These are phyloP conservation scores for Rhodofomes roseus DNA, from an alignment of 1,284 basidiomycete genomes.

Conservation along the genomic window DNA sequence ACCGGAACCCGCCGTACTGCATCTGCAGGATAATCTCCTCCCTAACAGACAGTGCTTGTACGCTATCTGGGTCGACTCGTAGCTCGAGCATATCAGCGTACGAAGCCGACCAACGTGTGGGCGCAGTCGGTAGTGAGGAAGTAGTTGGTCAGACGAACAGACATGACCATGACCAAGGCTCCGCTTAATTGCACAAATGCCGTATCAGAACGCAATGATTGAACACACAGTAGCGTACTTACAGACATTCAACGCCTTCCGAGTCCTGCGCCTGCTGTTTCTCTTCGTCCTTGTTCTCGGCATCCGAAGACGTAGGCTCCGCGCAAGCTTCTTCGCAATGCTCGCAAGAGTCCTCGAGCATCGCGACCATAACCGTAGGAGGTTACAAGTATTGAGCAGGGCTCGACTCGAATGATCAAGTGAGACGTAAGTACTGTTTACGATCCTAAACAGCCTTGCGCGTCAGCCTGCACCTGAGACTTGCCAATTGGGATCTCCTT, in stretches of 20 bases:
- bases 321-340: constrained; percentile 50
- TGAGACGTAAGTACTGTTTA: constrained; percentile 51
- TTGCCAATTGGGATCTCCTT: constrained; percentile 33
- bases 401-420: not conserved
- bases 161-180: constrained; percentile 39
- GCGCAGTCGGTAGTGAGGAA: not conserved
- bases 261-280: constrained; percentile 38
- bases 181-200: constrained; percentile 16
- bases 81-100: constrained; percentile 23
- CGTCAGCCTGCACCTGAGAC: constrained; percentile 38
- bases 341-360: constrained; percentile 50
- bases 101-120: constrained; percentile 11
- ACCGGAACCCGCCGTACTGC: constrained; percentile 30
- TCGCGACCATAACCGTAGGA: constrained; percentile 55
- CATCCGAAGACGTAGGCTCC: constrained; percentile 14
- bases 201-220: not conserved
- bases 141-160: constrained; percentile 54
- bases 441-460: constrained; percentile 56
- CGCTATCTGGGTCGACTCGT: constrained; percentile 14
- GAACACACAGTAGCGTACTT: constrained; percentile 31
- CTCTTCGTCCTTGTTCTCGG: constrained; percentile 19
- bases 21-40: constrained; percentile 56
- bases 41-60: constrained; percentile 48
- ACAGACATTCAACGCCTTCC: constrained; percentile 52
- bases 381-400: constrained; percentile 40